A percentile compares a stretch with the other conserved stretches of the same genome.
Conservation (phyloP, 75 land plant species). For the Cunninghamia lanceolata region DNA sequence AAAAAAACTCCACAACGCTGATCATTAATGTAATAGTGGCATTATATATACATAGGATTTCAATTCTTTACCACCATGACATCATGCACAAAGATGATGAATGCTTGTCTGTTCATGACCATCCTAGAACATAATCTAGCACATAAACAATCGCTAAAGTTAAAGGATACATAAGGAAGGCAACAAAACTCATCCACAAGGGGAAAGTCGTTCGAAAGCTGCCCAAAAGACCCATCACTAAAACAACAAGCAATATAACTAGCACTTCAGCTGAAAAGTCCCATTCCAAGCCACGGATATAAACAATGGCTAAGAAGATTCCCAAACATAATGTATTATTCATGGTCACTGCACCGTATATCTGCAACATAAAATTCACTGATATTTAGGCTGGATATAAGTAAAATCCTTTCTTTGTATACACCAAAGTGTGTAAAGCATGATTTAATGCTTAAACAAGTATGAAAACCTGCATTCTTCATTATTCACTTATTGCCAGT, state of each 20-base stretch:
- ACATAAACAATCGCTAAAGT: slow-evolving; percentile 80
- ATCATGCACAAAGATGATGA: neutral
- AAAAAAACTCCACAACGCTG: neutral
- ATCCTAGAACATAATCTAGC: slow-evolving; percentile 77
- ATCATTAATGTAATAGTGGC: neutral
- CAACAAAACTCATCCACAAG: slow-evolving; percentile 73
- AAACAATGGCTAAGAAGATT: slow-evolving; percentile 85
- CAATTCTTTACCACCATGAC: neutral
- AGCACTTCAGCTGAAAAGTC: slow-evolving; percentile 90
- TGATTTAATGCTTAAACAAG: neutral
- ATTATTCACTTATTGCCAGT: neutral
- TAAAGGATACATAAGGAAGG: slow-evolving; percentile 62
- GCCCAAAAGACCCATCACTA: slow-evolving; percentile 69
- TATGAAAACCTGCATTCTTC: neutral
- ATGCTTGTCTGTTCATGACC: slow-evolving; percentile 49
- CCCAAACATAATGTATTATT: slow-evolving; percentile 84
- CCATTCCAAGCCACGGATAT: slow-evolving; percentile 70
- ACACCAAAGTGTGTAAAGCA: neutral
- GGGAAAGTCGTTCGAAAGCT: slow-evolving; percentile 86
- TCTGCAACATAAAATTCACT: slow-evolving; percentile 36
- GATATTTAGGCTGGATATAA: neutral
- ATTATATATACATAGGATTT: neutral
- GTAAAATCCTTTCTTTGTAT: neutral
- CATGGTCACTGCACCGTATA: slow-evolving; percentile 94
- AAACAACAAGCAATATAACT: slow-evolving; percentile 63